phyloP scores from a whole-genome alignment of 306 rosid species.

The Prunus kanzakura region DNA sequence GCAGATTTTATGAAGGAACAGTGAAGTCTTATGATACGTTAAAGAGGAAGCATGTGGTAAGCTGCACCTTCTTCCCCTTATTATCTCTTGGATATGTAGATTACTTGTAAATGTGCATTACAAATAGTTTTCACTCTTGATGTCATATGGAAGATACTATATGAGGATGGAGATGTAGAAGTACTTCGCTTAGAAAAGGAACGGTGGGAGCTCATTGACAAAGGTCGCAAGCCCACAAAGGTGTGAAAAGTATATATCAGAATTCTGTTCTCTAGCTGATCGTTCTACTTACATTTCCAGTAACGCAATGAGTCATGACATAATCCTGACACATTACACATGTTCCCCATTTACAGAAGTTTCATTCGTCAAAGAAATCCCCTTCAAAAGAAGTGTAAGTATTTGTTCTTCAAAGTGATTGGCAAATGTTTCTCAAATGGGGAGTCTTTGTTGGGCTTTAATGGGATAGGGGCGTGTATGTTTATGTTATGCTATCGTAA shows the following conservation, averaged over 20 bases:
- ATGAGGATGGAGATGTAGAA: constrained; percentile 65
- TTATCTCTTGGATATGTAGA: constrained; percentile 13
- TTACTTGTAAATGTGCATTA: neutral
- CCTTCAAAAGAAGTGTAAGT: constrained; percentile 62
- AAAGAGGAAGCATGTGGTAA: constrained; percentile 92
- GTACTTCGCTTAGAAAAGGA: constrained; percentile 56
- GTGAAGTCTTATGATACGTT: constrained; percentile 76
- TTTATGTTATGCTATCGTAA: constrained; percentile 11
- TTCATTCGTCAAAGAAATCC: constrained; percentile 43
- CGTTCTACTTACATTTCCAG: constrained; percentile 18
- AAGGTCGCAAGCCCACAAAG: constrained; percentile 49
- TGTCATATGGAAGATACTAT: constrained; percentile 58
- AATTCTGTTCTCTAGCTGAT: constrained; percentile 23
- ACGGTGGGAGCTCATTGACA: constrained; percentile 57
- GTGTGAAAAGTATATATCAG: constrained; percentile 22
- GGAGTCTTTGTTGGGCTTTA: neutral
- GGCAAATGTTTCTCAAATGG: neutral
- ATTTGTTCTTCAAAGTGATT: neutral
- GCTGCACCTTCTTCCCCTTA: constrained; percentile 35
- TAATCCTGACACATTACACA: constrained; percentile 28
- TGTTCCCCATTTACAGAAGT: constrained; percentile 60
- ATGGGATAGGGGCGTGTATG: neutral
- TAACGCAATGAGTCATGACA: constrained; percentile 14
- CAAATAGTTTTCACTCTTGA: constrained; percentile 17
- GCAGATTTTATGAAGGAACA: constrained; percentile 87